Percentiles rank a stretch among this genome's conserved stretches.
These are phyloP conservation scores for Salvia hispanica DNA, from an alignment of 257 asterid genomes.

Conservation along the genomic window DNA sequence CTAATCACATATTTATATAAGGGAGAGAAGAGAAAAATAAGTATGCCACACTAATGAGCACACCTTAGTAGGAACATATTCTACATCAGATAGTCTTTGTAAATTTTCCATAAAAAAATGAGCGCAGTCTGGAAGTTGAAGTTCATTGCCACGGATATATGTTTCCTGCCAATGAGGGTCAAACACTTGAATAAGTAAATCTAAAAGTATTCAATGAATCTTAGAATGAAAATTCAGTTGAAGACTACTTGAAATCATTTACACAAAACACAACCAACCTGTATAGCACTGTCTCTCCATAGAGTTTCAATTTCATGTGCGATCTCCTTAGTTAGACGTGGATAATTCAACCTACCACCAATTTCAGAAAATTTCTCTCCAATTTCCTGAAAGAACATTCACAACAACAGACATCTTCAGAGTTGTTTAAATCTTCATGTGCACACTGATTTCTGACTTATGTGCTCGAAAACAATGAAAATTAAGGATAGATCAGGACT, in stretches of 20 bases:
- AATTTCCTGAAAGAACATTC: slow-evolving; percentile 53
- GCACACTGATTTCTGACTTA: not conserved
- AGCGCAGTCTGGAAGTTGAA: slow-evolving; percentile 97
- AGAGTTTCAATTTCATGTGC: slow-evolving; percentile 74
- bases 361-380: slow-evolving; percentile 89
- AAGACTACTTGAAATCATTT: slow-evolving; percentile 20
- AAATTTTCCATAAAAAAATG: slow-evolving; percentile 91
- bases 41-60: slow-evolving; percentile 20
- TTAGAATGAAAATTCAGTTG: slow-evolving; percentile 15
- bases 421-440: slow-evolving; percentile 18
- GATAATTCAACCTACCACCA: slow-evolving; percentile 83
- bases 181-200: slow-evolving; percentile 27
- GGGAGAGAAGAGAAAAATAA: slow-evolving; percentile 5
- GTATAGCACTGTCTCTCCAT: slow-evolving; percentile 92
- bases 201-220: not conserved
- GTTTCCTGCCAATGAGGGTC: slow-evolving; percentile 66
- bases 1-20: slow-evolving; percentile 9
- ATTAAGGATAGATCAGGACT: slow-evolving; percentile 15
- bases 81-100: slow-evolving; percentile 68
- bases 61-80: slow-evolving; percentile 94
- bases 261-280: slow-evolving; percentile 49
- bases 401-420: not conserved
- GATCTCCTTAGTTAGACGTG: slow-evolving; percentile 69
- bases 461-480: not conserved
- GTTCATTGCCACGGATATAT: slow-evolving; percentile 76